Evolutionary conservation across 345 rosid genomes (phyloP).

Genomic region (Pugionium cornutum): DNA sequence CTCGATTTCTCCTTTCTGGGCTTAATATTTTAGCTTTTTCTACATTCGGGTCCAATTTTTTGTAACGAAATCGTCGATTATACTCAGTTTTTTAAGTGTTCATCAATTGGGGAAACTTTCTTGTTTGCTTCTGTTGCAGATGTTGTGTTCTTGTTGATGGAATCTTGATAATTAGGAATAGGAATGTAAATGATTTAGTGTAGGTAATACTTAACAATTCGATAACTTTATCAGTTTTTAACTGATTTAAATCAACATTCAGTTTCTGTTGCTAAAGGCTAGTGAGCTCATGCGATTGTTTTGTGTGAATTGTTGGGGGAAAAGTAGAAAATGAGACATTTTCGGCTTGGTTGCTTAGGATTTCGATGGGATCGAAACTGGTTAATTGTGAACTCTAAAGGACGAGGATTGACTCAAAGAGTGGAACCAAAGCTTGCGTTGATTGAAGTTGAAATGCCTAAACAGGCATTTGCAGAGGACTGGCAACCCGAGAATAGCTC

Average conservation of each 20-base stretch:
- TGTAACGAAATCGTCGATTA: background rate
- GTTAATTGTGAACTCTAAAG: conserved; percentile 69
- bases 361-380: conserved; percentile 90
- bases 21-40: background rate
- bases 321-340: background rate
- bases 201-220: too few relatives aligned
- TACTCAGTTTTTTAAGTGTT: background rate
- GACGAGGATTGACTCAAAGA: conserved; percentile 87
- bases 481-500: conserved; percentile 63
- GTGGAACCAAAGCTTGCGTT: conserved; percentile 85
- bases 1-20: background rate
- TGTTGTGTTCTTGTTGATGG: conserved; percentile 10
- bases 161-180: background rate
- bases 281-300: conserved; percentile 3
- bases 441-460: conserved; percentile 61
- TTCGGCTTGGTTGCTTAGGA: conserved; percentile 47
- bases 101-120: conserved; percentile 7
- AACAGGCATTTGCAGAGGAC: conserved; percentile 56
- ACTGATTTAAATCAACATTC: background rate
- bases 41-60: conserved; percentile 8
- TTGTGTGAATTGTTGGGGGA: background rate
- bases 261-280: background rate
- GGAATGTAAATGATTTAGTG: too few relatives aligned
- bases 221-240: too few relatives aligned
- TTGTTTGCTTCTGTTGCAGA: background rate